These are phyloP conservation scores for Cocos nucifera DNA, from an alignment of 176 grass and related monocot genomes.

Conservation along the genomic window DNA sequence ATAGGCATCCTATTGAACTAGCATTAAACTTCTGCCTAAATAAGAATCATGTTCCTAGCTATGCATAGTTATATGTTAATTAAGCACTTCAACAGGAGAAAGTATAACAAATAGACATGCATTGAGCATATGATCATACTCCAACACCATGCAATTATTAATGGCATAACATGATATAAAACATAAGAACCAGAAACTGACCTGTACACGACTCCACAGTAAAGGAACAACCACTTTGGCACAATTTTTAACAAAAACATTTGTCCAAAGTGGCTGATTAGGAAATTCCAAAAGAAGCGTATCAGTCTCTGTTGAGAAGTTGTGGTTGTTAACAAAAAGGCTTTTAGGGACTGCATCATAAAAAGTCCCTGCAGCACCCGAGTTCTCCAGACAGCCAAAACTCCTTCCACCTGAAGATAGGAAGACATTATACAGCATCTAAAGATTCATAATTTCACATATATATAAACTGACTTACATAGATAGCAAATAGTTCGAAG, in stretches of 20 bases:
- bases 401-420: slow-evolving; percentile 58
- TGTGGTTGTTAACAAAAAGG: slow-evolving; percentile 86
- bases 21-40: too few relatives aligned
- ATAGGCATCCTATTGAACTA: too few relatives aligned
- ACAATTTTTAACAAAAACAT: slow-evolving; percentile 87
- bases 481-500: too few relatives aligned
- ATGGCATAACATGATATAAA: not conserved
- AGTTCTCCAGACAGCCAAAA: slow-evolving; percentile 87
- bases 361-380: slow-evolving; percentile 93
- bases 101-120: too few relatives aligned
- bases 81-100: too few relatives aligned
- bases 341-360: slow-evolving; percentile 98
- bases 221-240: slow-evolving; percentile 94
- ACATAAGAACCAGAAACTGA: slow-evolving; percentile 11
- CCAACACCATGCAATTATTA: too few relatives aligned
- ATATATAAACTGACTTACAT: too few relatives aligned
- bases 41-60: too few relatives aligned
- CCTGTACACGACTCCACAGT: slow-evolving; percentile 99
- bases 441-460: too few relatives aligned
- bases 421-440: not conserved
- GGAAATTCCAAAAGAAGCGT: slow-evolving; percentile 97
- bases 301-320: slow-evolving; percentile 92
- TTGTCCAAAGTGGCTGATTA: slow-evolving; percentile 97
- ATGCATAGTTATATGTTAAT: too few relatives aligned
- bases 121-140: too few relatives aligned